Evolutionary conservation across 371 early-diverging fungal species (phyloP), one percentile per base, ranked within the genome.

Genomic region (Mortierella sp.): DNA sequence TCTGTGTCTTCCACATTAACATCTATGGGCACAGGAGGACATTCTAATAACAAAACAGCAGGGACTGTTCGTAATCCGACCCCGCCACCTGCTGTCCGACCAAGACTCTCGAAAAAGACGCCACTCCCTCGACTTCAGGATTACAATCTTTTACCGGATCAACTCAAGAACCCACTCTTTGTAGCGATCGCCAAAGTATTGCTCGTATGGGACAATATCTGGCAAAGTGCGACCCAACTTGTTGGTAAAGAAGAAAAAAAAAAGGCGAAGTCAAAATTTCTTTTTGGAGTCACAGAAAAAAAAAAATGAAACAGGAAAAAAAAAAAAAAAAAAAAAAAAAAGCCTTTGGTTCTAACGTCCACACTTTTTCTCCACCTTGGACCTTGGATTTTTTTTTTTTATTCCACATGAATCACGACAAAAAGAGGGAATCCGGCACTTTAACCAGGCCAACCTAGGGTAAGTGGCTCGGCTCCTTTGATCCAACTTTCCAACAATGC

Each of bases 161-260:
- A 60, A 47, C 60, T 60, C 1, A 45, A n/a, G 46, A 37, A 60
- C 50, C 60, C 60, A 7, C 46, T 60, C 15, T 60, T 60, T 47
- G 60, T 60, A 4, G 60, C 60, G 25, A 60, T 60, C 46, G 44
- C 60, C n/a, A 60, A 60, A 47, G 47, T 47, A 47, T 23, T 60
- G 2, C 23, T 60, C 5, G 60, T 60, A 12, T 26, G 47, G n/a
- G 60, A 47, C n/a, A 60, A 60, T 60, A 47, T 47, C 19, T 60
- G 60, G 60, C 60, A 60, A 28, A 60, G 60, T 26, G 60, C 60
- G 9, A 19, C 45, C 12, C 47, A 60, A 45, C 46, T 60, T 14
- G 60, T 60, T 60, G 60, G 60, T 60, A 60, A n/a, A n/a, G n/a
- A n/a, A n/a, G n/a, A n/a, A n/a, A n/a, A n/a, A n/a, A n/a, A n/a